Base-by-base conservation (phyloP, 129 eudicot species). In the Tagetes erecta region DNA sequence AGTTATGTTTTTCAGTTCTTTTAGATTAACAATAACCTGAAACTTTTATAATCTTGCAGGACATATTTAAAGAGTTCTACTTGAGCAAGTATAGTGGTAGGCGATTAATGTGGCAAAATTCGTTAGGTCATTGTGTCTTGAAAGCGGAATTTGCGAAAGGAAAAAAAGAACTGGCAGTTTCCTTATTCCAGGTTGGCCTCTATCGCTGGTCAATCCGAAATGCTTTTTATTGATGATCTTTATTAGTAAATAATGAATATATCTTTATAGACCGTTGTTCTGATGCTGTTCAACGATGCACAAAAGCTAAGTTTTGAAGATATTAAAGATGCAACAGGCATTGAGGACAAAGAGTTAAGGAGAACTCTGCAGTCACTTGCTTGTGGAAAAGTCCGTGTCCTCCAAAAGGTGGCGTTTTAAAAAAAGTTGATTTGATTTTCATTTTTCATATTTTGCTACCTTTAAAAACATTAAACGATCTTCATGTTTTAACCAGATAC, bases 291-390 rank as follows among this genome's bases (percentile, higher is more conserved):
- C 74, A 92, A 92, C 65, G 98, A 92, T 86, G 95, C 92, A 20
- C 80, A 92, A 78, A 89, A 78, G 62, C 96, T 89, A 51, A 89
- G 97, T 86, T 89, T 89, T 76, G 89, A 87, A 89, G 97, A 92
- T 79, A 87, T 92, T 3, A 90, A 82, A 74, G 98, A 94, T 76
- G 88, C 97, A 7, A 94, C 98, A 13, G 85, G 91, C 77, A 90
- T 94, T 4, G 98, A 94, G 84, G 98, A 94, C 74, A 94, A 90
- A 80, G 98, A 94, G 83, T 84, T 94, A 65, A 78, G 88, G 47
- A 90, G 98, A 76, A 94, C 98, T 75, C 76, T 94, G 57, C 98
- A 90, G 87, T 94, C 98, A 65, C 97, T 94, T 83, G 98, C 98
- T 42, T 94, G 98, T 85, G 98, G 98, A 5, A 94, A 90, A 87